Evolutionary conservation across 2,329 filamentous ascomycete species (phyloP).

Genomic region (Myriosclerotinia scirpicola): DNA sequence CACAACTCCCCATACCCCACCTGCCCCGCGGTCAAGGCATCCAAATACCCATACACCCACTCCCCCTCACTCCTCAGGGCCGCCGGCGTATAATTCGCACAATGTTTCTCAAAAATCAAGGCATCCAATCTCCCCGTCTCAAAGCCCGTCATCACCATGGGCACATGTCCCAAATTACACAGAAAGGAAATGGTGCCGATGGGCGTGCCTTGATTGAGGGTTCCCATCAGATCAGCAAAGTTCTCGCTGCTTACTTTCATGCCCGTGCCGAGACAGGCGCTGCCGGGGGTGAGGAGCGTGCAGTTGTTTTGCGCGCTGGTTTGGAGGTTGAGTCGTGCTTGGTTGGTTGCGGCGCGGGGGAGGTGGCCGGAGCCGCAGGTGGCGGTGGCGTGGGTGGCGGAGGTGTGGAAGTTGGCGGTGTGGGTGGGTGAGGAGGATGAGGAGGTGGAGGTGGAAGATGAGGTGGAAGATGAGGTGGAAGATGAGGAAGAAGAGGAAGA

Average conservation of each 20-base stretch:
- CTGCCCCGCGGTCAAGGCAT: neutral
- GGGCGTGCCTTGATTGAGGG: neutral
- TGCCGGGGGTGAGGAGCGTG: too few species aligned
- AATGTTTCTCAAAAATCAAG: slow-evolving; percentile 2
- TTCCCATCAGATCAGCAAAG: accelerated
- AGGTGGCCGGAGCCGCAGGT: too few species aligned
- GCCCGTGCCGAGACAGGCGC: neutral
- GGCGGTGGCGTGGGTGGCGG: too few species aligned
- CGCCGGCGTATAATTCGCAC: slow-evolving; percentile 3
- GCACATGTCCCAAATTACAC: neutral
- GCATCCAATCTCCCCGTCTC: neutral
- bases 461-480: too few species aligned
- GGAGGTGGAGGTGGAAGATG: too few species aligned
- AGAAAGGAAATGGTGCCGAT: neutral
- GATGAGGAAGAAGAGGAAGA: too few species aligned
- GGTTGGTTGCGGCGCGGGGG: too few species aligned
- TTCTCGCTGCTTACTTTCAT: neutral
- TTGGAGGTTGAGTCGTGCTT: too few species aligned
- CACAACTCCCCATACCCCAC: slow-evolving; percentile 12
- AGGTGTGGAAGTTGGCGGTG: too few species aligned
- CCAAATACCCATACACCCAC: slow-evolving; percentile 10
- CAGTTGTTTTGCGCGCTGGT: too few species aligned
- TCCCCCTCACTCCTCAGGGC: neutral
- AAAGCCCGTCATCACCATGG: neutral
- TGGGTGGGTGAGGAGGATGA: too few species aligned